phyloP scores from a whole-genome alignment of 2,329 filamentous ascomycete genomes.

The Curvularia spicifera region DNA sequence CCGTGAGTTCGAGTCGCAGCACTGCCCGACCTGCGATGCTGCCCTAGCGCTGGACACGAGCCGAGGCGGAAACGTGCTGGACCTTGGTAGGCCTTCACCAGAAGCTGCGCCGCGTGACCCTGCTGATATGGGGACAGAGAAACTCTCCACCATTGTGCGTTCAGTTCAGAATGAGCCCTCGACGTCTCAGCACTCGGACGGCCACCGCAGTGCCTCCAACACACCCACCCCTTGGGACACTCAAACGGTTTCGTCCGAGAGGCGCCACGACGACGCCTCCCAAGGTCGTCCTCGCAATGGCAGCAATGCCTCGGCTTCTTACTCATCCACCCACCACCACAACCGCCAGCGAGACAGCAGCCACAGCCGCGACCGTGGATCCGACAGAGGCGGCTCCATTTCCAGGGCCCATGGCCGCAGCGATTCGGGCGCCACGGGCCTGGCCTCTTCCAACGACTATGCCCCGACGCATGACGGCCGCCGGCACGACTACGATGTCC shows the following conservation, averaged over 20 bases:
- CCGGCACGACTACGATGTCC: constrained; percentile 92
- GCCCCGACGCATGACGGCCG: constrained; percentile 76
- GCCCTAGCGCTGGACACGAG: constrained; percentile 91
- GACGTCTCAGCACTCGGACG: constrained; percentile 26
- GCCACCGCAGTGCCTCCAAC: constrained; percentile 56
- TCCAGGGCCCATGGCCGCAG: constrained; percentile 69
- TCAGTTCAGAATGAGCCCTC: constrained; percentile 73
- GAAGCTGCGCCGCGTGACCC: constrained; percentile 14
- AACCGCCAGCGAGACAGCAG: constrained; percentile 46
- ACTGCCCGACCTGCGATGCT: constrained; percentile 91
- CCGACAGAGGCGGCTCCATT: constrained; percentile 49
- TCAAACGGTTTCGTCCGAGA: constrained; percentile 51
- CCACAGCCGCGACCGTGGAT: constrained; percentile 47
- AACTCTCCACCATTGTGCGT: constrained; percentile 90
- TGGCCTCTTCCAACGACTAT: constrained; percentile 79
- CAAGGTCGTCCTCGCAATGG: constrained; percentile 42
- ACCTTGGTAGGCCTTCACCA: constrained; percentile 71
- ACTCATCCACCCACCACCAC: constrained; percentile 33
- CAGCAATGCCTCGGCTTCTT: constrained; percentile 44
- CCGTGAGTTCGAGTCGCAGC: constrained; percentile 89
- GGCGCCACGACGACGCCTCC: constrained; percentile 54
- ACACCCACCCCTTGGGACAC: constrained; percentile 74
- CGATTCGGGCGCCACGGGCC: constrained; percentile 76
- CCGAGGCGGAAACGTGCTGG: constrained; percentile 81
- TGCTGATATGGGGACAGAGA: constrained; percentile 66